Conservation (phyloP, 1,284 basidiomycete species). For the Bondarzewia mesenterica region DNA sequence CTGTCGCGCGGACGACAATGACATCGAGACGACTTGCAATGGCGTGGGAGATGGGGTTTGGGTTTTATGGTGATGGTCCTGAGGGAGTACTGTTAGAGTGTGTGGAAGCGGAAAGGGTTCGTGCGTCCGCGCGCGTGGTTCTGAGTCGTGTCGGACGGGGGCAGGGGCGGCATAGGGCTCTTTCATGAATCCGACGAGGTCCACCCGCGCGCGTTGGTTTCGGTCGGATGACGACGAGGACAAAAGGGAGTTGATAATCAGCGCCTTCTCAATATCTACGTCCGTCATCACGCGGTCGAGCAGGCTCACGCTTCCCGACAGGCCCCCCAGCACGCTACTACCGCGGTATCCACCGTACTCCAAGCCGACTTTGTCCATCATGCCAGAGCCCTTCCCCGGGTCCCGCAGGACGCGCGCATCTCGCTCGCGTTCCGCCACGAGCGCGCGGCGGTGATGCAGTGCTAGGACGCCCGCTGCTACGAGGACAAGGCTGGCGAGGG, state of each 20-base stretch:
- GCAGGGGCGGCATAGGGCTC: not conserved
- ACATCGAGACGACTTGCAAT: not conserved
- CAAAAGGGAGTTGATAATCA: constrained; percentile 5
- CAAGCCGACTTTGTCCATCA: not conserved
- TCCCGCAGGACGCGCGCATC: constrained; percentile 8
- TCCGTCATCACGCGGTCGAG: not conserved
- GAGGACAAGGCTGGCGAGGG: constrained; percentile 31
- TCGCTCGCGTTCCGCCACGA: constrained; percentile 16
- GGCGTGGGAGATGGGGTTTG: constrained; percentile 4
- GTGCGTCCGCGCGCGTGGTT: not conserved
- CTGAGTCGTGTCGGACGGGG: not conserved
- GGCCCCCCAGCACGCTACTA: not conserved
- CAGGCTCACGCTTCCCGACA: not conserved
- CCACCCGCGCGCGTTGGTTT: not conserved
- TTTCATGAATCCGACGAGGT: not conserved
- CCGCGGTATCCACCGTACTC: not conserved
- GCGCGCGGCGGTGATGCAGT: constrained; percentile 20
- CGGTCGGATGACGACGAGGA: not conserved
- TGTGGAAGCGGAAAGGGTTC: not conserved
- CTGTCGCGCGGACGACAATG: not conserved
- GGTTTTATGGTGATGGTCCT: not conserved
- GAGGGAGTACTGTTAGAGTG: not conserved
- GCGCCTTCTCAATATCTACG: constrained; percentile 12
- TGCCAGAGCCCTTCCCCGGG: not conserved
- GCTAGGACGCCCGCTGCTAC: constrained; percentile 27